Evolutionary conservation across 768 basidiomycete species (phyloP).

Genomic region (Russula olivacea): DNA sequence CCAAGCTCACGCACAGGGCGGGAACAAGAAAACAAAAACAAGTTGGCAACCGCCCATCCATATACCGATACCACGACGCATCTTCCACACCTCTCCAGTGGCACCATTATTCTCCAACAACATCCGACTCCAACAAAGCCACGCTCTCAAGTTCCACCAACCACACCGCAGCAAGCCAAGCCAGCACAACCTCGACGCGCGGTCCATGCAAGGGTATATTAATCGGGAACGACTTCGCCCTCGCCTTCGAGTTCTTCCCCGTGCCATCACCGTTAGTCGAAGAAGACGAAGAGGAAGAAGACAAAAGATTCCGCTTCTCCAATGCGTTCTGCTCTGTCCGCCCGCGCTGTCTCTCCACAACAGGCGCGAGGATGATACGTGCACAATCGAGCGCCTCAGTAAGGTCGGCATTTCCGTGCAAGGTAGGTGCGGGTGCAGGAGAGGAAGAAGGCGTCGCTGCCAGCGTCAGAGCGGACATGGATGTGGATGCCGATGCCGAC

Average conservation of each 20-base stretch:
- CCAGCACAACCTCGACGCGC: conserved; percentile 76
- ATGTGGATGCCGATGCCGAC: conserved; percentile 4
- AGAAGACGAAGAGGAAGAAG: conserved; percentile 7
- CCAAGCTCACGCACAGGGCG: neutral
- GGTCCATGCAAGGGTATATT: conserved; percentile 84
- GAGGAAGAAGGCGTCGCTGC: conserved; percentile 25
- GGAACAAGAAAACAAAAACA: neutral
- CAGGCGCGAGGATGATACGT: conserved; percentile 69
- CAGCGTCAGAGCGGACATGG: neutral
- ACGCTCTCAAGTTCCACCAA: conserved; percentile 59
- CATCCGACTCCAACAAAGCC: conserved; percentile 19
- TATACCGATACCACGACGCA: neutral
- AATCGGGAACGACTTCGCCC: conserved; percentile 57
- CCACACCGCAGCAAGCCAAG: conserved; percentile 80
- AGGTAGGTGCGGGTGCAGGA: conserved; percentile 18
- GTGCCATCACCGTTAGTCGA: conserved; percentile 29
- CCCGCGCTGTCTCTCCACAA: conserved; percentile 56
- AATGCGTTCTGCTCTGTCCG: conserved; percentile 47
- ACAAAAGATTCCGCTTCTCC: conserved; percentile 43
- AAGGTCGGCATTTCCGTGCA: conserved; percentile 35
- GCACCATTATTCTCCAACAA: neutral
- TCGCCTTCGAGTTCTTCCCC: conserved; percentile 31
- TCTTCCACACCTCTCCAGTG: neutral
- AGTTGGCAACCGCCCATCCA: neutral
- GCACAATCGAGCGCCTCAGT: conserved; percentile 57